Base-by-base conservation (phyloP, 1,284 basidiomycete species). In the Quambalaria eucalypti region DNA sequence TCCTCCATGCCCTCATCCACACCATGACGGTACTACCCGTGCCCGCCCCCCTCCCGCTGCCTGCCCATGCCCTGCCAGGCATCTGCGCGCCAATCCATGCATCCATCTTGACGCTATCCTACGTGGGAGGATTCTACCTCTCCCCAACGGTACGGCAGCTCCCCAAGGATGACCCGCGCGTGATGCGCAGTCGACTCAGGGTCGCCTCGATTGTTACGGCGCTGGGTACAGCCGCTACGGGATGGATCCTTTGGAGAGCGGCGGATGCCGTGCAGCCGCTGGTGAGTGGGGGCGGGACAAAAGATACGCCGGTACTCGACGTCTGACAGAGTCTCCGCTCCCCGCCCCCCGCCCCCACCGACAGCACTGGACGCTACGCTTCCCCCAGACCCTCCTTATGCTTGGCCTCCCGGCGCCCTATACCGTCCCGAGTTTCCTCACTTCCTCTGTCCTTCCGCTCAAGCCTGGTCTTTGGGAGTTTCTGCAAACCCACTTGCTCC, bases 91-190 rank as follows among this genome's bases (percentile, higher is more conserved):
- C 42, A 4, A 14, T 46, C 16, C 42, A 46, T 26, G 42, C 51
- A 21, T 51, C 54, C 4, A n/a, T 76, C 28, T 74, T 80, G 55
- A 78, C 79, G 0, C 57, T 74, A 10, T 64, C 71, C 28, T 80
- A 80, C 57, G 79, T 80, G 28, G 79, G 78, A 4, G 76, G 74
- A 3, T 76, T 80, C 30, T 80, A 80, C 65, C 61, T 80, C 48
- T 73, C 77, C 6, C 73, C 76, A 36, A 44, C 62, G 1, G 62
- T 63, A 51, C 50, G 61, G 1, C 36, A 61, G 26, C 48, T 61
- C 50, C 33, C 48, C 23, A 33, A 62, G 25, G 47, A 48, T 2
- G 42, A 62, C 1, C 60, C 58, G 2, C 50, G 50, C 14, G 38
- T n/a, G 29, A 42, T 66, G 47, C 53, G 61, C 30, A 39, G 59